These are phyloP conservation scores for Phytopythium kandeliae DNA, from an alignment of 352 stramenopile species.

Conservation along the genomic window DNA sequence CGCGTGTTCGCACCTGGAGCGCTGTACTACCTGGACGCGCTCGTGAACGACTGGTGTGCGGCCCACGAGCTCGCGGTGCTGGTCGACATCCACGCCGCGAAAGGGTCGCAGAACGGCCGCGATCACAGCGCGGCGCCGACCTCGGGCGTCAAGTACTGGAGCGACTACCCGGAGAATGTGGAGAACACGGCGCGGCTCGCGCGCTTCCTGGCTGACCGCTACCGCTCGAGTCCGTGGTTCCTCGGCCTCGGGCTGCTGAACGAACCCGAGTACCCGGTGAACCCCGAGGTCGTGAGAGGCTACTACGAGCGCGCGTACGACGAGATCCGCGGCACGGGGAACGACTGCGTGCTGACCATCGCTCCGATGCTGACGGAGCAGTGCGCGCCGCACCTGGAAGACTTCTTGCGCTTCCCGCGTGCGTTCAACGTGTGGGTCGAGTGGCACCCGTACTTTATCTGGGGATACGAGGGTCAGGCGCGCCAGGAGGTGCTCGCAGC, in stretches of 20 bases:
- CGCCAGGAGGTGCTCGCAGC: slow-evolving; percentile 52
- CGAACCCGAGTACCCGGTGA: slow-evolving; percentile 53
- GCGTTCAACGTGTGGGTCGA: slow-evolving; percentile 44
- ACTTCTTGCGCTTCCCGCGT: slow-evolving; percentile 33
- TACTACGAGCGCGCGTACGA: slow-evolving; percentile 59
- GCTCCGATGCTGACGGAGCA: slow-evolving; percentile 51
- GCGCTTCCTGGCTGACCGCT: slow-evolving; percentile 41
- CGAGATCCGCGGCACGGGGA: slow-evolving; percentile 42
- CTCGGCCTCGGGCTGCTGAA: slow-evolving; percentile 79
- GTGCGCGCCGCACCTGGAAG: slow-evolving; percentile 25
- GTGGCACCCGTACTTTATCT: slow-evolving; percentile 62
- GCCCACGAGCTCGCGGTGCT: slow-evolving; percentile 66
- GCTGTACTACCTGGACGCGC: slow-evolving; percentile 60
- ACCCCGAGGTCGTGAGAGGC: slow-evolving; percentile 37
- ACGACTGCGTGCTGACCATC: slow-evolving; percentile 53
- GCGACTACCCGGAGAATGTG: slow-evolving; percentile 55
- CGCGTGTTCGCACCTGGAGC: slow-evolving; percentile 33
- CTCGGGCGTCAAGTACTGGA: slow-evolving; percentile 30
- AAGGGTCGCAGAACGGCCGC: slow-evolving; percentile 75
- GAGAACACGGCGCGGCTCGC: slow-evolving; percentile 60
- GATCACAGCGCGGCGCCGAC: slow-evolving; percentile 57
- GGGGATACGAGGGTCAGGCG: slow-evolving; percentile 52
- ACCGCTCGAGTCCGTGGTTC: slow-evolving; percentile 34
- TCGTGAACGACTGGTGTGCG: slow-evolving; percentile 75
- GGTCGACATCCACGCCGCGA: slow-evolving; percentile 72